Conservation (phyloP, 2,329 filamentous ascomycete genomes). For the Diaporthe capsici region DNA sequence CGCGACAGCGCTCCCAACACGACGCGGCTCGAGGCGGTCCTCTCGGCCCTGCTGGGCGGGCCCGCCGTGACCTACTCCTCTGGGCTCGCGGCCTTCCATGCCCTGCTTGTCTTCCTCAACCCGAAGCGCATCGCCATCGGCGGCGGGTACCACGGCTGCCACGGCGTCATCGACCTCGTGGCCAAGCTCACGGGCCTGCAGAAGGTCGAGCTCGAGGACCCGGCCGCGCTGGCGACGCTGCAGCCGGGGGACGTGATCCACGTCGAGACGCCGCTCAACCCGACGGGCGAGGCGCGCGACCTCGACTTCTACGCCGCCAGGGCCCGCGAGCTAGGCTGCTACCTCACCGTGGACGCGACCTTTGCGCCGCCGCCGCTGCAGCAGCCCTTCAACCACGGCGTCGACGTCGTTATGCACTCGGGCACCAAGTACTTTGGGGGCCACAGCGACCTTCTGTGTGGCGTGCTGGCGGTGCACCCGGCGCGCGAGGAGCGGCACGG, state of each 20-base stretch:
- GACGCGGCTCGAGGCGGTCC: conserved; percentile 86
- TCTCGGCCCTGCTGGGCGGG: conserved; percentile 79
- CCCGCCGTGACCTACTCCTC: conserved; percentile 84
- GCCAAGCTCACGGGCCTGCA: conserved; percentile 81
- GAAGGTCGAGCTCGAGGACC: conserved; percentile 75
- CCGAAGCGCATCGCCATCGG: conserved; percentile 86
- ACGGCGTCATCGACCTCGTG: conserved; percentile 84
- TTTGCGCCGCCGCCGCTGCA: conserved; percentile 93
- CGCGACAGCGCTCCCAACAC: conserved; percentile 84
- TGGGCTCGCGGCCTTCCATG: conserved; percentile 90
- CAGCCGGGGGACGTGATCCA: conserved; percentile 87
- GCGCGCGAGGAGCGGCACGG: conserved; percentile 54
- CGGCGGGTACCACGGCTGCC: conserved; percentile 92
- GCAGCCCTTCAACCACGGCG: conserved; percentile 86
- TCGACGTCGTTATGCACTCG: conserved; percentile 90
- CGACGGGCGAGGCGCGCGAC: conserved; percentile 84
- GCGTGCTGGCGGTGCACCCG: conserved; percentile 79
- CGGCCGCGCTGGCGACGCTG: conserved; percentile 67
- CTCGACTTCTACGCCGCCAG: conserved; percentile 79
- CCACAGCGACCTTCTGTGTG: conserved; percentile 93
- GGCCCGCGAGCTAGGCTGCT: conserved; percentile 80
- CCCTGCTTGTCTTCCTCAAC: conserved; percentile 85
- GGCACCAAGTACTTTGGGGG: conserved; percentile 98
- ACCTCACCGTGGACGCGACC: conserved; percentile 88
- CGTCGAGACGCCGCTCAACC: conserved; percentile 94